Evolutionary conservation across 306 rosid genomes (phyloP), one percentile per base, ranked within the genome.

Genomic region (Biancaea sappan): DNA sequence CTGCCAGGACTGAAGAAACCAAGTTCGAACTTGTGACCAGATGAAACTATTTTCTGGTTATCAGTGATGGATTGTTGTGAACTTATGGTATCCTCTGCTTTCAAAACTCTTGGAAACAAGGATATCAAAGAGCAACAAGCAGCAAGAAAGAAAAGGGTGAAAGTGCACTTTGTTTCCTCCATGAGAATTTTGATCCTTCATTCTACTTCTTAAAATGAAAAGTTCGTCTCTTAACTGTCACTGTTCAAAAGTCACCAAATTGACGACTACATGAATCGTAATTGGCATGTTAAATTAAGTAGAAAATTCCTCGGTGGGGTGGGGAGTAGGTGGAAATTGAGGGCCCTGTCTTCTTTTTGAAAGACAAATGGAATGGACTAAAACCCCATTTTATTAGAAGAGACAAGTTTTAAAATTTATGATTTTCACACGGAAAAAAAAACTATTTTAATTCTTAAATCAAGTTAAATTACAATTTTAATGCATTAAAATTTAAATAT

Each of bases 321-420:
- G 24, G 66, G 62, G 88, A 81, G 81, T 35, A 78, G 88, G 82
- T 81, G 41, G 21, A 57, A 14, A 43, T 69, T 25, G 19, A 21
- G 73, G 70, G 54, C 37, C 61, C 48, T 34, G 41, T 35, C 75
- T 63, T 53, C 63, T 44, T 62, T 73, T 51, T 46, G 60, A 28
- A 26, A 65, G 60, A 38, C 54, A 29, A 8, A 14, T 37, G 46
- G 46, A 67, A 51, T 74, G 56, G 56, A 68, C 43, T 3, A 16
- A 16, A 5, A 14, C 0, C 2, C 40, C 29, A 3, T 14, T 15
- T 19, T 32, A 2, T 29, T 5, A 6, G 16, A 13, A 15, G 24
- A 8, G 24, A 8, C 3, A 31, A 34, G 8, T n/a, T 41, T 18
- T 2, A 12, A 47, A 31, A 46, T n/a, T 68, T 47, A 0, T 28